Evolutionary conservation across 2,329 filamentous ascomycete species (phyloP).

Genomic region (Fulvia fulva): DNA sequence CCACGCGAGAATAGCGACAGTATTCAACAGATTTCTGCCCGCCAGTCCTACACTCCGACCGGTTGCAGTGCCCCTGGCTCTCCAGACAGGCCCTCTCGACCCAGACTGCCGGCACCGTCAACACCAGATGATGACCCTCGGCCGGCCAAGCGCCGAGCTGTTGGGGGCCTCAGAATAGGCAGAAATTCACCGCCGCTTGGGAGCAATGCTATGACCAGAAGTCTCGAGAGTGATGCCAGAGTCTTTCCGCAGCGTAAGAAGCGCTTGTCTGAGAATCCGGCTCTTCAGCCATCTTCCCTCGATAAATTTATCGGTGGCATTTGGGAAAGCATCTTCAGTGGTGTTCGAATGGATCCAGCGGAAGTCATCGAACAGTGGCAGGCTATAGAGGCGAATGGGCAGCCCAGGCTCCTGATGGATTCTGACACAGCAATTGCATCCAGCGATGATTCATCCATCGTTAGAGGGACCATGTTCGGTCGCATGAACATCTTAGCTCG

Average conservation of each 20-base stretch:
- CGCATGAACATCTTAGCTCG: constrained; percentile 43
- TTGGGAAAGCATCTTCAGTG: constrained; percentile 48
- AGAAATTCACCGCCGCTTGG: constrained; percentile 13
- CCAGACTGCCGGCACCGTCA: constrained; percentile 1
- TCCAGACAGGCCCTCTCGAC: constrained; percentile 7
- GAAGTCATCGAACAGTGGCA: constrained; percentile 34
- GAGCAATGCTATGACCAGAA: constrained; percentile 12
- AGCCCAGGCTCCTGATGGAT: constrained; percentile 25
- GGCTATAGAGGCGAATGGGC: constrained; percentile 29
- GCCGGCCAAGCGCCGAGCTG: constrained; percentile 42
- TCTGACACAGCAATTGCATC: constrained; percentile 19
- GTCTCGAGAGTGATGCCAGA: constrained; percentile 22
- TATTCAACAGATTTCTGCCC: not conserved
- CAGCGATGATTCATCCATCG: constrained; percentile 18
- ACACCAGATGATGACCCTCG: constrained; percentile 15
- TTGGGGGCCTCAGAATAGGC: constrained; percentile 32
- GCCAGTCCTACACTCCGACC: not conserved
- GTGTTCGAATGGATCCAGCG: constrained; percentile 41
- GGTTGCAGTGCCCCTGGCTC: not conserved
- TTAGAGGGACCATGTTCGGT: constrained; percentile 35
- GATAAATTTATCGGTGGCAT: constrained; percentile 49
- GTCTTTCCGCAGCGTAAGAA: constrained; percentile 30
- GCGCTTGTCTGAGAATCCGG: constrained; percentile 35
- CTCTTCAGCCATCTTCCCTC: constrained; percentile 45
- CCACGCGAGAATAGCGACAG: constrained; percentile 17